Evolutionary conservation across 257 asterid species (phyloP), one percentile per base, ranked within the genome.

Genomic region (Lycium barbarum): DNA sequence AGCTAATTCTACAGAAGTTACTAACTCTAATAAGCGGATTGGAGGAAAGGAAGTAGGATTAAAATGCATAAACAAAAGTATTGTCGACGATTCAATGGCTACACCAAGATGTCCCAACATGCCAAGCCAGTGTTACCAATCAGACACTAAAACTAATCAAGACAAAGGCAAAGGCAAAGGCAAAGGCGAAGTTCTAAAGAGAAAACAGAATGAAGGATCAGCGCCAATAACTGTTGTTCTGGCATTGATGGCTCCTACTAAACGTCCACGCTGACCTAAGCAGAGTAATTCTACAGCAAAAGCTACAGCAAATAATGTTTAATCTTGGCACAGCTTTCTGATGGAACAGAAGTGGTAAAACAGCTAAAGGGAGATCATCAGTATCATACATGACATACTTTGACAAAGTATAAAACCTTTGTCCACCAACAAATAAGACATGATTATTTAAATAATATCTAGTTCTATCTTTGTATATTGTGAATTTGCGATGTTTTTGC

Each of bases 41-140:
- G 65, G 35, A 49, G 86, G 83, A 55, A 61, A 66, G 63, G 33
- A 66, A 36, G 10, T 6, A n/a, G 68, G 59, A 53, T 17, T 38
- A 55, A 67, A 38, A 45, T 6, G 14, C 11, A 55, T 20, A 63
- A 9, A 17, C 61, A 20, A n/a, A 57, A 40, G 38, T 79, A 22
- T 84, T 12, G 55, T 59, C 5, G 14, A 26, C 66, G 87, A 79
- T 43, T 63, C 45, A 22, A 67, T 35, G 71, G 86, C 83, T 45
- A 38, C 79, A 79, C 59, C 65, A 67, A 47, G 82, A 67, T 67
- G 88, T 84, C 81, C 67, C 70, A 78, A 65, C 80, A 72, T 20
- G 12, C 7, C 82, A 76, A 76, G 26, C 82, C 43, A 76, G 13
- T 6, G 0, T 33, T 22, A 76, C 82, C 4, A 13, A 66, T 82